These are phyloP conservation scores for Trichoderma afroharzianum DNA, from an alignment of 2,329 filamentous ascomycete genomes.

Conservation along the genomic window DNA sequence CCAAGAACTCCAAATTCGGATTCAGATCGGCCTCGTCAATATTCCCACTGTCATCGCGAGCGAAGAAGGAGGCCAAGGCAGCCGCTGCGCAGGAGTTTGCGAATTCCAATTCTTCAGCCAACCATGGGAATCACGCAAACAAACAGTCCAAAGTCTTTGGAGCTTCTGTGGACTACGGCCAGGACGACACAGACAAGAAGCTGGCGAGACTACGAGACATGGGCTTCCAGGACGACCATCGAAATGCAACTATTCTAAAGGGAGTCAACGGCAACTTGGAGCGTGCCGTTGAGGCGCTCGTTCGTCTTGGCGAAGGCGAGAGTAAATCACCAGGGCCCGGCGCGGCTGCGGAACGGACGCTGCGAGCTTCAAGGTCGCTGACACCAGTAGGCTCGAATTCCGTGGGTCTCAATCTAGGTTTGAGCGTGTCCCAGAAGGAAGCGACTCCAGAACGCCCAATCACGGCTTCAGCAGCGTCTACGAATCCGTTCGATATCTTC, in stretches of 20 bases:
- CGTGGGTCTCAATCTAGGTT: conserved; percentile 30
- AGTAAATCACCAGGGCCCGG: conserved; percentile 38
- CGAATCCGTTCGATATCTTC: conserved; percentile 66
- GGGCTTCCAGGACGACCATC: conserved; percentile 82
- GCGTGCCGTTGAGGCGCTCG: conserved; percentile 77
- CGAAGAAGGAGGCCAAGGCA: conserved; percentile 50
- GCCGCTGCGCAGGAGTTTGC: conserved; percentile 25
- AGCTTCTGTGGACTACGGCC: conserved; percentile 54
- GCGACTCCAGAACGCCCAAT: conserved; percentile 32
- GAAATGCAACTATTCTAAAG: conserved; percentile 77
- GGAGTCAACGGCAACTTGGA: conserved; percentile 82
- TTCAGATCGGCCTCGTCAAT: conserved; percentile 63
- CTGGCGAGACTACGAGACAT: conserved; percentile 76
- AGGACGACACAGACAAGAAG: conserved; percentile 69
- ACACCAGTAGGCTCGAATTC: conserved; percentile 48
- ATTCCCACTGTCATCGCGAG: conserved; percentile 59
- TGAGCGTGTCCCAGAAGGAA: conserved; percentile 31
- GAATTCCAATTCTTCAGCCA: conserved; percentile 34
- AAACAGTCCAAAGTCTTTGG: conserved; percentile 70
- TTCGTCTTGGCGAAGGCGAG: conserved; percentile 72
- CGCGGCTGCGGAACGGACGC: conserved; percentile 42
- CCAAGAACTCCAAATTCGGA: conserved; percentile 59
- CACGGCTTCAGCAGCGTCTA: conserved; percentile 47
- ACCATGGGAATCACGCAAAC: conserved; percentile 45
- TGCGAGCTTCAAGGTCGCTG: conserved; percentile 50